phyloP scores from a whole-genome alignment of 208 protist genomes.

The Leptomonas pyrrhocoris region DNA sequence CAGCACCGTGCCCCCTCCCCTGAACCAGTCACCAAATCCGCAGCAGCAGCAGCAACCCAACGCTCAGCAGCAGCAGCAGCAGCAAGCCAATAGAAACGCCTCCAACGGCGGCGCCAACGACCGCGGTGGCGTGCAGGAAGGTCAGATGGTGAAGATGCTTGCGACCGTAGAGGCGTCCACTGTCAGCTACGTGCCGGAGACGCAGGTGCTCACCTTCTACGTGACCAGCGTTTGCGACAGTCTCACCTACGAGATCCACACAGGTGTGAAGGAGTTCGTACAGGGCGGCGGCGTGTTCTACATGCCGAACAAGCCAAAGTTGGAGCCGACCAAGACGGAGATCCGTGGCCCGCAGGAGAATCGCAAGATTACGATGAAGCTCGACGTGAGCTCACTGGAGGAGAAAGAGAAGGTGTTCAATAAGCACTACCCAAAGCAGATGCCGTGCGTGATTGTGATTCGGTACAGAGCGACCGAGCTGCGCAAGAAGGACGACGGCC shows the following conservation, averaged over 20 bases:
- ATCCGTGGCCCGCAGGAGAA: constrained; percentile 77
- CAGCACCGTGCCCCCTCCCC: constrained; percentile 17
- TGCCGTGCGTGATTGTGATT: constrained; percentile 88
- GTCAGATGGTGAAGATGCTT: constrained; percentile 92
- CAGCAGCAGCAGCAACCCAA: constrained; percentile 32
- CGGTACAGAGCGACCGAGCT: constrained; percentile 83
- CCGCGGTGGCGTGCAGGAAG: constrained; percentile 82
- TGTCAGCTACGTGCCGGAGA: constrained; percentile 67
- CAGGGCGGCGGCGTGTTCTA: constrained; percentile 71
- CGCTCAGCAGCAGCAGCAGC: constrained; percentile 31
- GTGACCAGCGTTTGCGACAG: constrained; percentile 71
- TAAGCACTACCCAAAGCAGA: constrained; percentile 90
- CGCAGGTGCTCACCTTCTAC: constrained; percentile 78
- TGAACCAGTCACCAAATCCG: constrained; percentile 27
- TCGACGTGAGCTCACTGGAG: constrained; percentile 76
- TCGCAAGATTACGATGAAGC: constrained; percentile 70
- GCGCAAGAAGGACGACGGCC: constrained; percentile 46
- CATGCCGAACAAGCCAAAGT: constrained; percentile 91
- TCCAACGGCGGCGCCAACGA: constrained; percentile 37
- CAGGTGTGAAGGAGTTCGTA: constrained; percentile 88
- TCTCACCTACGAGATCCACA: constrained; percentile 91
- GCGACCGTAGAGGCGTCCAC: constrained; percentile 88
- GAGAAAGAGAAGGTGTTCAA: constrained; percentile 89
- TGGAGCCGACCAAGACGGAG: constrained; percentile 76
- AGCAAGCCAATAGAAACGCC: constrained; percentile 21